These are phyloP conservation scores for Straminergon stramineum DNA, from an alignment of 225 moss, liverwort and hornwort genomes.

Conservation along the genomic window DNA sequence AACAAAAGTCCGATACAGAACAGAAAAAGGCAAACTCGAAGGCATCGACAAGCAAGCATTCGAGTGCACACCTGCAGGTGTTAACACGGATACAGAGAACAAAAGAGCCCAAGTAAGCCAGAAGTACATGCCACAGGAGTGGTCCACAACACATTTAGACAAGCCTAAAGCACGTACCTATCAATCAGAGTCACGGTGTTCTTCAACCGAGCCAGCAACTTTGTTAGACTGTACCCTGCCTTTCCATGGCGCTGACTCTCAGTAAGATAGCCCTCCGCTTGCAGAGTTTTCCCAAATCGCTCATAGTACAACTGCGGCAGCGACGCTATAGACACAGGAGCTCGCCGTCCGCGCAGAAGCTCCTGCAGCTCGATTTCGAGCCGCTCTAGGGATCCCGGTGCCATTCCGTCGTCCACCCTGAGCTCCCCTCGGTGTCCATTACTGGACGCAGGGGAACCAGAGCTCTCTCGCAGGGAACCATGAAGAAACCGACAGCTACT, in stretches of 20 bases:
- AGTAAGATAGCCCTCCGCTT: constrained; percentile 96
- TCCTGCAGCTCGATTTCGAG: constrained; percentile 96
- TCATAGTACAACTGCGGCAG: constrained; percentile 95
- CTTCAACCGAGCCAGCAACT: constrained; percentile 87
- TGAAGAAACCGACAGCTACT: constrained; percentile 93
- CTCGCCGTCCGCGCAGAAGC: constrained; percentile 78
- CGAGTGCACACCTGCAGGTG: constrained; percentile 10
- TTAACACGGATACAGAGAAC: neutral
- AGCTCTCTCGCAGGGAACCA: constrained; percentile 73
- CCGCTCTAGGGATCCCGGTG: constrained; percentile 82
- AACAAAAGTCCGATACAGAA: neutral
- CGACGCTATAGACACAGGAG: constrained; percentile 96
- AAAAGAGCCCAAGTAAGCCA: neutral
- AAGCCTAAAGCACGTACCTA: constrained; percentile 54
- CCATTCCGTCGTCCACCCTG: constrained; percentile 75
- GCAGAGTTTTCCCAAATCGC: constrained; percentile 89
- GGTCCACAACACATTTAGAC: neutral
- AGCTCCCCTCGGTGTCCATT: constrained; percentile 75
- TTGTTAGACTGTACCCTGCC: constrained; percentile 91
- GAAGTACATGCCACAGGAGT: neutral
- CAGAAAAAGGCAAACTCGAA: neutral
- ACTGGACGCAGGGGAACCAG: constrained; percentile 77
- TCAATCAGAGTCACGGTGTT: constrained; percentile 96
- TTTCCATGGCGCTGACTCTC: constrained; percentile 98
- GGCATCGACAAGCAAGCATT: neutral